Percentiles rank a stretch among this genome's conserved stretches.
These are phyloP conservation scores for Penicillium atrosanguineum DNA, from an alignment of 495 filamentous ascomycete species.

Conservation along the genomic window DNA sequence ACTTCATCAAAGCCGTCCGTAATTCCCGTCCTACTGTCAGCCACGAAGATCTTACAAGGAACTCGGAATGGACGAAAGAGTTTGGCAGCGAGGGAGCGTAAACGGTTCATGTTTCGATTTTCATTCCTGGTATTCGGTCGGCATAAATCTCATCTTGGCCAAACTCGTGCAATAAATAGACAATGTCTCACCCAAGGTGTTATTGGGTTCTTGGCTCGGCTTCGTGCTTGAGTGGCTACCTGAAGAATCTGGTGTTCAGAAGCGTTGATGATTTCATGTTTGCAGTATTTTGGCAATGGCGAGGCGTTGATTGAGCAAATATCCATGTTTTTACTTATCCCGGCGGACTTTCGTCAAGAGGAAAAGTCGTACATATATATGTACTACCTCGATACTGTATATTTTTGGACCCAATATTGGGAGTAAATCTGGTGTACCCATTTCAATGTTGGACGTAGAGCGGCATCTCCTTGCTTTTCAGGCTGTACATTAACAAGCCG, in stretches of 20 bases:
- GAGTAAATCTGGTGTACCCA: neutral
- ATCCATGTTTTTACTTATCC: slow-evolving; percentile 18
- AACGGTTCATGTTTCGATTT: slow-evolving; percentile 2
- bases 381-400: neutral
- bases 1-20: slow-evolving; percentile 92
- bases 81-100: slow-evolving; percentile 90
- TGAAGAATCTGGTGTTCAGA: slow-evolving; percentile 29
- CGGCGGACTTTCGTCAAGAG: slow-evolving; percentile 9
- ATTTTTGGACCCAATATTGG: no score
- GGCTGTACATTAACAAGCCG: no score
- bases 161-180: neutral
- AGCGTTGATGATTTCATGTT: slow-evolving; percentile 23
- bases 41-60: slow-evolving; percentile 73
- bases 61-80: slow-evolving; percentile 92
- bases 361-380: slow-evolving; percentile 7
- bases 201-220: neutral
- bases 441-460: neutral
- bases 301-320: slow-evolving; percentile 36
- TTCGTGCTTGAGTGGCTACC: slow-evolving; percentile 1
- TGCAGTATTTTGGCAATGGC: slow-evolving; percentile 30
- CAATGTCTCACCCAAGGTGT: neutral
- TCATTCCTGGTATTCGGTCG: neutral
- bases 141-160: neutral
- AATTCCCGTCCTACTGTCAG: slow-evolving; percentile 86
- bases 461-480: neutral